A percentile compares a stretch with the other conserved stretches of the same genome.
Evolutionary conservation across 2,329 filamentous ascomycete species (phyloP).

Genomic region (Epicoccum sorghinum): DNA sequence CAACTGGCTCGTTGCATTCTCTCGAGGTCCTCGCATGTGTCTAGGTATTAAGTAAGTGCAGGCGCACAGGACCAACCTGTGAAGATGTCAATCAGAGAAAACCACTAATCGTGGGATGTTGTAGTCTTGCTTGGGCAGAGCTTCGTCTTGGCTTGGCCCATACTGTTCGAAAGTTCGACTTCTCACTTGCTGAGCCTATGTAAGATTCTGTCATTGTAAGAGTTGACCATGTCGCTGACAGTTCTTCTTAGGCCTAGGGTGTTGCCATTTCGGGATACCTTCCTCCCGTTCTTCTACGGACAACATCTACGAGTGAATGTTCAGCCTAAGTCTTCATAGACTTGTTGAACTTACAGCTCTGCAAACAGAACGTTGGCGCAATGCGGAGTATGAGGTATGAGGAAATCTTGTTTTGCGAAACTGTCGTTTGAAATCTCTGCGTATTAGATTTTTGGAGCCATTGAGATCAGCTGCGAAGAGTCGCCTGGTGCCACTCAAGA

Average conservation of each 20-base stretch:
- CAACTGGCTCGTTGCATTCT: constrained; percentile 43
- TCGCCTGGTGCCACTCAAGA: no score
- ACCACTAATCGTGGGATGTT: not conserved
- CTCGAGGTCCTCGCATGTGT: constrained; percentile 45
- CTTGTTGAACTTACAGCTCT: no score
- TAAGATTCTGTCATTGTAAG: constrained; percentile 11
- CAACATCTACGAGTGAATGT: constrained; percentile 28
- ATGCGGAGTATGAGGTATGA: no score
- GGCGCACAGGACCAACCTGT: not conserved
- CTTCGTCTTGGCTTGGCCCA: constrained; percentile 39
- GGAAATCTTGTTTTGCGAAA: no score
- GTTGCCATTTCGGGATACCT: constrained; percentile 29
- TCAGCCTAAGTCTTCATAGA: not conserved
- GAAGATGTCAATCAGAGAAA: not conserved
- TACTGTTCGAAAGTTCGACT: constrained; percentile 40
- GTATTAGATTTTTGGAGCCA: no score
- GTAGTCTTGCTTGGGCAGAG: constrained; percentile 43
- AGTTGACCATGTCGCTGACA: not conserved
- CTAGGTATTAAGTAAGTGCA: constrained; percentile 36
- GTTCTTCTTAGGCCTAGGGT: constrained; percentile 20
- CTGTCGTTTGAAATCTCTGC: no score
- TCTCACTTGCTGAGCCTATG: constrained; percentile 29
- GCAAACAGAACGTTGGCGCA: no score
- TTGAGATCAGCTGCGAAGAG: no score
- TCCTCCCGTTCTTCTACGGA: constrained; percentile 30